phyloP scores from a whole-genome alignment of 441 rosid genomes.

The Adansonia gregorii region DNA sequence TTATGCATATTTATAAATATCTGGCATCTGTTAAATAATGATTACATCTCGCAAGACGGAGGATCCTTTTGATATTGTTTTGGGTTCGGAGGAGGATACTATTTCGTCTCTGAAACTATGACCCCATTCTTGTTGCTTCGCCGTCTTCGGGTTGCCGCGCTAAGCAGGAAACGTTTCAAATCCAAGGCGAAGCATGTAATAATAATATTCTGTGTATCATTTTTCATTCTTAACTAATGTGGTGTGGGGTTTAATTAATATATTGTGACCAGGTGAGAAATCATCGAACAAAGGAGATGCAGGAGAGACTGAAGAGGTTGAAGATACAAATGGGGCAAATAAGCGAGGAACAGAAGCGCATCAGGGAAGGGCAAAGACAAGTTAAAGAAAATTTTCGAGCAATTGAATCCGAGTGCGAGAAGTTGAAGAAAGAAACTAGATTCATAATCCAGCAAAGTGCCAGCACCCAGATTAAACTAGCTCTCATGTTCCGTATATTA shows the following conservation, averaged over 20 bases:
- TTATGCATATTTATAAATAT: too few relatives aligned
- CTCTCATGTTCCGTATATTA: not conserved
- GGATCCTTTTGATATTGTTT: too few relatives aligned
- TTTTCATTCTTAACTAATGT: not conserved
- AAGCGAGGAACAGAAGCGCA: not conserved
- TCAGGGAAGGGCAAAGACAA: not conserved
- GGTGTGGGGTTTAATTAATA: not conserved
- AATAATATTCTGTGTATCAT: not conserved
- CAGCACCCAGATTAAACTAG: not conserved
- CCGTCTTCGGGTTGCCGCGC: not conserved
- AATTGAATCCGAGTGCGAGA: conserved; percentile 1
- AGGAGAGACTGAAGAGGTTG: not conserved
- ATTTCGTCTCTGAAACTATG: not conserved
- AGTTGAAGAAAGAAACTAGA: not conserved
- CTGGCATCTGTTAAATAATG: too few relatives aligned
- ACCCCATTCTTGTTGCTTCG: not conserved
- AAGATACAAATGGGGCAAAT: not conserved
- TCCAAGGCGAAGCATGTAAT: not conserved
- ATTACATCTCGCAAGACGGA: too few relatives aligned
- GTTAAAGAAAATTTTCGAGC: not conserved
- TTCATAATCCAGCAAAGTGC: conserved; percentile 14
- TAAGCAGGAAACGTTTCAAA: not conserved
- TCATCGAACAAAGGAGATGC: not conserved
- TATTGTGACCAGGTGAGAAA: not conserved
- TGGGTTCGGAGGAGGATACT: too few relatives aligned